Evolutionary conservation across 192 early-diverging fungal species (phyloP).

Genomic region (Coemansia sp.): DNA sequence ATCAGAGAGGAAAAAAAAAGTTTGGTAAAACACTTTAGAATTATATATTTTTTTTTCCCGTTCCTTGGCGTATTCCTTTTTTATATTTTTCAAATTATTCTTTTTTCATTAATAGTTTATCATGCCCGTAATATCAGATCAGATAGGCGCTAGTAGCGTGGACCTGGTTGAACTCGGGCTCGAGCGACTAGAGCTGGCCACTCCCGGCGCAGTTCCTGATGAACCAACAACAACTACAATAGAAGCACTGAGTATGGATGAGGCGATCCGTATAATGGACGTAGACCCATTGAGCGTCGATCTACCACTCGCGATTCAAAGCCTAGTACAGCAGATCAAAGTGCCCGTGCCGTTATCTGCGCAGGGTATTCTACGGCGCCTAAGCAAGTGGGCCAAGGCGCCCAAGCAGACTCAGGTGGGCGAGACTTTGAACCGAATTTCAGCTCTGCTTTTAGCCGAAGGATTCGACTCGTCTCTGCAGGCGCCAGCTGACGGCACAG

Average conservation of each 20-base stretch:
- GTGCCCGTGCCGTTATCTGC: conserved; percentile 9
- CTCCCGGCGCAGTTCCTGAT: background rate
- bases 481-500: background rate
- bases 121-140: conserved; percentile 9
- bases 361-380: conserved; percentile 1
- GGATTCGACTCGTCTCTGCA: conserved; percentile 7
- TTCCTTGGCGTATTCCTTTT: no score
- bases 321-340: conserved; percentile 8
- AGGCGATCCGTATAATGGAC: conserved; percentile 22
- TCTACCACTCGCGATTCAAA: conserved; percentile 27
- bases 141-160: conserved; percentile 5
- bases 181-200: conserved; percentile 30
- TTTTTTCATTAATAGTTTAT: background rate
- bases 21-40: background rate
- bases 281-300: conserved; percentile 49
- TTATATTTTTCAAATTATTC: no score
- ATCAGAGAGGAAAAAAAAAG: conserved; percentile 10
- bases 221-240: background rate
- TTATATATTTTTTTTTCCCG: background rate
- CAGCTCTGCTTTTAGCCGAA: conserved; percentile 37
- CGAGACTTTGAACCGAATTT: conserved; percentile 21
- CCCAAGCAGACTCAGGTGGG: conserved; percentile 5
- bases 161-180: conserved; percentile 38
- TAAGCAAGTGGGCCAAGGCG: conserved; percentile 25
- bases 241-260: background rate